These are phyloP conservation scores for Pichia heedii DNA, from an alignment of 805 yeast genomes.

Conservation along the genomic window DNA sequence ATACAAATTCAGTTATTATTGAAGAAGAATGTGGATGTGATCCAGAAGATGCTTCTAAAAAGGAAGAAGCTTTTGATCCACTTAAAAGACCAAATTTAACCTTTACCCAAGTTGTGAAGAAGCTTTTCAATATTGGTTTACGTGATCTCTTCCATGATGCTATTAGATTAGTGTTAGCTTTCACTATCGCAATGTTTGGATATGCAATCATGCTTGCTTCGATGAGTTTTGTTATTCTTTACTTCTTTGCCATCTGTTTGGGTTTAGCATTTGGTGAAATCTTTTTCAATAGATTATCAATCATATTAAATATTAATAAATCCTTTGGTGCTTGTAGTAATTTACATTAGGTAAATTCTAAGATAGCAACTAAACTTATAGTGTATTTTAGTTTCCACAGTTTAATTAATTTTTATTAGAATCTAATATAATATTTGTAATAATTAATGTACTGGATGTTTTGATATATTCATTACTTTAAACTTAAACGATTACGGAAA, in stretches of 20 bases:
- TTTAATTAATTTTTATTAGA: too few relatives aligned
- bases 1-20: constrained; percentile 21
- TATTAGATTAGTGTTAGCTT: constrained; percentile 45
- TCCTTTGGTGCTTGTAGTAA: constrained; percentile 24
- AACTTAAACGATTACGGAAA: too few relatives aligned
- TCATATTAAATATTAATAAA: constrained; percentile 30
- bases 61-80: constrained; percentile 7
- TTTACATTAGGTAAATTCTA: constrained; percentile 17
- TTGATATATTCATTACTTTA: too few relatives aligned
- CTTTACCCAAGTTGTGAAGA: constrained; percentile 13
- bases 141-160: constrained; percentile 40
- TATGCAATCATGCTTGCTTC: constrained; percentile 73
- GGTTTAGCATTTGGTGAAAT: constrained; percentile 68
- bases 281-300: constrained; percentile 51
- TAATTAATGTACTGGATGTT: too few relatives aligned
- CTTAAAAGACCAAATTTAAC: constrained; percentile 4
- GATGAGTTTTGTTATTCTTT: constrained; percentile 58
- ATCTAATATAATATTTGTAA: too few relatives aligned
- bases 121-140: constrained; percentile 28
- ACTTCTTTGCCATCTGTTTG: constrained; percentile 63
- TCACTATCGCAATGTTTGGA: constrained; percentile 56
- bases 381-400: too few relatives aligned
- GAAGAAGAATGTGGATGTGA: constrained; percentile 30
- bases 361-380: too few relatives aligned
- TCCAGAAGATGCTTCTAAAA: constrained; percentile 13